phyloP scores from a whole-genome alignment of 2,329 filamentous ascomycete species.

The Grosmannia serpens region DNA sequence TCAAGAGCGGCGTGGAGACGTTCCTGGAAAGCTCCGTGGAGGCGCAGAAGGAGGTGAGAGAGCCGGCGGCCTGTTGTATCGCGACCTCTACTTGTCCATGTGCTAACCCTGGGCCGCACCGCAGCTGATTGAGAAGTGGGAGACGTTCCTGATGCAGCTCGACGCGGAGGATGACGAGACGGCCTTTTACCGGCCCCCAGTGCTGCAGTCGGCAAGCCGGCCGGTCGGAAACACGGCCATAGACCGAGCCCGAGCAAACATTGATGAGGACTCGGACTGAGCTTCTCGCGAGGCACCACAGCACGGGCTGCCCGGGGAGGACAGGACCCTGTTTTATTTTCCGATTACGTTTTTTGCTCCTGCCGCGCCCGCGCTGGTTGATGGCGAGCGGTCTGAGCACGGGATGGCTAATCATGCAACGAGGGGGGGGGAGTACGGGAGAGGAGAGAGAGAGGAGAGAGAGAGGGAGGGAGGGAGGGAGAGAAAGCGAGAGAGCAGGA shows the following conservation, averaged over 20 bases:
- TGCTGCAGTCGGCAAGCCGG: slow-evolving; percentile 36
- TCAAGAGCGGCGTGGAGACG: slow-evolving; percentile 95
- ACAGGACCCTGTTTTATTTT: neutral
- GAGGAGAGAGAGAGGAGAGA: neutral
- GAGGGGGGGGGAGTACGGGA: no score
- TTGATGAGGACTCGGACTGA: slow-evolving; percentile 48
- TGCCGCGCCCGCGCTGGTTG: neutral
- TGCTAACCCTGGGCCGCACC: slow-evolving; percentile 15
- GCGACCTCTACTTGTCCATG: neutral
- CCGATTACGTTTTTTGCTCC: neutral
- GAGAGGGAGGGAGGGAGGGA: neutral
- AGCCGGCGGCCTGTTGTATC: slow-evolving; percentile 18
- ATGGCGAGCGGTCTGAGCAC: neutral
- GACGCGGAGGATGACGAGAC: slow-evolving; percentile 83
- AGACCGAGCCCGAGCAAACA: slow-evolving; percentile 45
- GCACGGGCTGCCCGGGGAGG: no score
- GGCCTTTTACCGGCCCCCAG: slow-evolving; percentile 52
- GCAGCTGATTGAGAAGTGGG: slow-evolving; percentile 77
- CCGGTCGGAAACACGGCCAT: slow-evolving; percentile 47
- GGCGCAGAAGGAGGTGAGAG: slow-evolving; percentile 94
- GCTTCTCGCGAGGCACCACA: neutral
- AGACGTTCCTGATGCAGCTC: slow-evolving; percentile 92
- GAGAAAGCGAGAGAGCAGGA: neutral
- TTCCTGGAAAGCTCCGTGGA: slow-evolving; percentile 95
- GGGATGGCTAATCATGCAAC: no score